phyloP scores from a whole-genome alignment of 306 rosid species.

The Prunus armeniaca region DNA sequence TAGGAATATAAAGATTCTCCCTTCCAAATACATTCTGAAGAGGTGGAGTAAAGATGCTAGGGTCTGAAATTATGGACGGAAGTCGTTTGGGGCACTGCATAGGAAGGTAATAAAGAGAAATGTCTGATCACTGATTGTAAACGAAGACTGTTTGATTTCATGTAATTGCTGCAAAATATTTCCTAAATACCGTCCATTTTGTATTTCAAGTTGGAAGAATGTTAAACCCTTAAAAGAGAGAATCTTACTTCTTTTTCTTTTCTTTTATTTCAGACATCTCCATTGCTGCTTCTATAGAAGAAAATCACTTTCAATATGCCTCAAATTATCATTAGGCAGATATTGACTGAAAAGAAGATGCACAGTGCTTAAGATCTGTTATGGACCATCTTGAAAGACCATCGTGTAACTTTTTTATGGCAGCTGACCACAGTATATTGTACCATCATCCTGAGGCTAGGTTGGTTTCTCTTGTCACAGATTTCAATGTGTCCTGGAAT shows the following conservation, averaged over 20 bases:
- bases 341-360: too few species aligned
- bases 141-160: background rate
- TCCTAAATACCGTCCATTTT: background rate
- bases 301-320: background rate
- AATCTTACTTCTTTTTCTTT: background rate
- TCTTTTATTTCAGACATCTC: too few species aligned
- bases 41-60: constrained; percentile 67
- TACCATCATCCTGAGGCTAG: background rate
- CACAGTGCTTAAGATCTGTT: too few species aligned
- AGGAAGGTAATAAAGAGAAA: constrained; percentile 4
- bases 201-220: background rate
- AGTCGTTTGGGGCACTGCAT: background rate
- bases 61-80: constrained; percentile 25
- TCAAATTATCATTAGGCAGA: too few species aligned
- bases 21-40: constrained; percentile 52
- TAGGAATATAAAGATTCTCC: constrained; percentile 52
- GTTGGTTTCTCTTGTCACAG: background rate
- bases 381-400: too few species aligned
- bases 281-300: background rate
- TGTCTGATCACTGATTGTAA: too few species aligned
- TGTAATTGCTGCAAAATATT: constrained; percentile 9
- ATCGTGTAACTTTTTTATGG: too few species aligned
- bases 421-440: background rate
- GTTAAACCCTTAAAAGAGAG: background rate
- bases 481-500: background rate